Evolutionary conservation across 1,284 basidiomycete genomes (phyloP).

Genomic region (Cystobasidium slooffiae): DNA sequence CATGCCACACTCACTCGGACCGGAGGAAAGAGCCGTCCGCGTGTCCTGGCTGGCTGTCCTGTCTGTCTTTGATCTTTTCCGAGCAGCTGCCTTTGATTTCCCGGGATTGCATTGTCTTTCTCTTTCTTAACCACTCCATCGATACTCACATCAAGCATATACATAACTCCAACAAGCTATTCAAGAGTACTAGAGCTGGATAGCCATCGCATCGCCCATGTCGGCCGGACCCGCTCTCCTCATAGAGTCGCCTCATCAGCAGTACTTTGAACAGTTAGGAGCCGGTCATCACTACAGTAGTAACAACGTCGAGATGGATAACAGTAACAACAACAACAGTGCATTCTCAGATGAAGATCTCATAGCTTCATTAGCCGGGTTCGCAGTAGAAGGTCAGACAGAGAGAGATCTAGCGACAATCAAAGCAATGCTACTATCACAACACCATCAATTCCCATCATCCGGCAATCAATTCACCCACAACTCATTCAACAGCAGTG

Average conservation of each 20-base stretch:
- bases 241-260: background rate
- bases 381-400: constrained; percentile 39
- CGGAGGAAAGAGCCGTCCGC: constrained; percentile 9
- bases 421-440: constrained; percentile 35
- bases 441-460: background rate
- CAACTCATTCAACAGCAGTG: constrained; percentile 15
- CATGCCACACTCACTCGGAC: background rate
- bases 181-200: background rate
- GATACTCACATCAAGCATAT: background rate
- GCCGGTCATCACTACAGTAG: background rate
- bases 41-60: background rate
- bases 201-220: constrained; percentile 12
- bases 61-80: background rate
- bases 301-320: constrained; percentile 4
- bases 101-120: background rate
- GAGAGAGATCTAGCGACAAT: constrained; percentile 42
- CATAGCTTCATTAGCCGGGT: constrained; percentile 30
- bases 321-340: constrained; percentile 12
- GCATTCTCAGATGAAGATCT: constrained; percentile 40
- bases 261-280: background rate
- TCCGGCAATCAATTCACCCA: constrained; percentile 8
- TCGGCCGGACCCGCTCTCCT: constrained; percentile 25
- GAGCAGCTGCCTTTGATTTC: background rate
- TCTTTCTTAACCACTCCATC: background rate
- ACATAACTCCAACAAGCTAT: background rate